Evolutionary conservation across 2,329 filamentous ascomycete species (phyloP), one percentile per base, ranked within the genome.

Genomic region (Calycina herbarum): DNA sequence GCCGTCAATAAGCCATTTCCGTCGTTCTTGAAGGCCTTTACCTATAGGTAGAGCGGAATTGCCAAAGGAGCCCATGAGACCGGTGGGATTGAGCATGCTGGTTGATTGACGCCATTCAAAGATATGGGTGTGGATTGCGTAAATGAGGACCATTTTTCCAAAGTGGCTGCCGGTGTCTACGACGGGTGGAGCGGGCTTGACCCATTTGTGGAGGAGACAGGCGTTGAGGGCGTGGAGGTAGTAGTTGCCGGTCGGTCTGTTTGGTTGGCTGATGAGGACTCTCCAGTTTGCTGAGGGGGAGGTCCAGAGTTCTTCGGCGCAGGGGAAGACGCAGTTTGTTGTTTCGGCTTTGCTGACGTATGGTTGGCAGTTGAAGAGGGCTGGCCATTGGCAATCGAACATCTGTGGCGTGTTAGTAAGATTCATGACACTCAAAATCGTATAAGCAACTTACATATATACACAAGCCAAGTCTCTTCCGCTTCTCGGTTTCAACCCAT

Each of bases 401-500:
- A 74, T 73, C 72, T 73, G 31, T 6, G 3, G 45, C 3, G 24
- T 63, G 24, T 61, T n/a, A 66, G 31, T 60, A 24, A 6, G 17
- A n/a, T n/a, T 20, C 17, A 33, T 62, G 5, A 38, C 31, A 27
- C 24, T 20, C 3, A 6, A 33, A 20, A 11, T 10, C 4, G 13
- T 17, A 24, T 24, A 31, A 20, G 24, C 13, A 29, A 68, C 72
- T 64, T 59, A 74, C 73, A 57, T 75, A 75, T 24, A 75, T 73
- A 11, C 70, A 72, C 1, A 74, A 40, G 4, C 73, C 73, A 17
- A 75, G 66, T 29, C 73, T 60, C 42, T 74, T 75, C 27, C 71
- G 62, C 61, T 72, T 75, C 64, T 75, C 73, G 1, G 68, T 73
- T 57, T 75, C 73, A n/a, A 71, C 64, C 73, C 73, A 75, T 10